Evolutionary conservation across 257 asterid genomes (phyloP).

Genomic region (Mitragyna speciosa): DNA sequence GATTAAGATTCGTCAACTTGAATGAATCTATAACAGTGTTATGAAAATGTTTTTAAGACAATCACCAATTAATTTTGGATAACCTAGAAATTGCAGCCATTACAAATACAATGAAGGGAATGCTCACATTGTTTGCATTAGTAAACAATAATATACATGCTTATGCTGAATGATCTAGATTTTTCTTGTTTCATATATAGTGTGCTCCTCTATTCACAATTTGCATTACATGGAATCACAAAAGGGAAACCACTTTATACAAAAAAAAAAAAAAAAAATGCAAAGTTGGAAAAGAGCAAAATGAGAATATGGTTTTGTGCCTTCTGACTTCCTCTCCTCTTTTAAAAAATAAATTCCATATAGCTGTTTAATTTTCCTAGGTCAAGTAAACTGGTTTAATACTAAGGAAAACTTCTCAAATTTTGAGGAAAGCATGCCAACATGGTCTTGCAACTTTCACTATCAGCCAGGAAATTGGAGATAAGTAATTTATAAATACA

Average conservation of each 20-base stretch:
- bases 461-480: not conserved
- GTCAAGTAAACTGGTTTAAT: not conserved
- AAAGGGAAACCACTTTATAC: not conserved
- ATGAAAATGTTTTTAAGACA: not conserved
- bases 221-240: not conserved
- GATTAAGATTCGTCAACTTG: not conserved
- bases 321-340: not conserved
- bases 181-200: not conserved
- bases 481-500: not conserved
- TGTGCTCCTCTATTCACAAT: not conserved
- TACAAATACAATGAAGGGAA: not conserved
- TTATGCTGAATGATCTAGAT: not conserved
- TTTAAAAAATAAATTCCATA: not conserved
- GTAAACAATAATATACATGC: not conserved
- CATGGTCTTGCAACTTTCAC: not conserved
- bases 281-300: not conserved
- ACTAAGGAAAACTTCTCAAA: not conserved
- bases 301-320: not conserved
- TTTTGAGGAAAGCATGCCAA: not conserved
- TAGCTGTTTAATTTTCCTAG: not conserved
- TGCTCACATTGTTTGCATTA: not conserved
- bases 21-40: not conserved
- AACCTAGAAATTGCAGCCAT: not conserved
- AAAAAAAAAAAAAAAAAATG: not conserved
- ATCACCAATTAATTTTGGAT: no score